Base-by-base conservation (phyloP, 2,329 filamentous ascomycete genomes). In the Sporothrix globosa region DNA sequence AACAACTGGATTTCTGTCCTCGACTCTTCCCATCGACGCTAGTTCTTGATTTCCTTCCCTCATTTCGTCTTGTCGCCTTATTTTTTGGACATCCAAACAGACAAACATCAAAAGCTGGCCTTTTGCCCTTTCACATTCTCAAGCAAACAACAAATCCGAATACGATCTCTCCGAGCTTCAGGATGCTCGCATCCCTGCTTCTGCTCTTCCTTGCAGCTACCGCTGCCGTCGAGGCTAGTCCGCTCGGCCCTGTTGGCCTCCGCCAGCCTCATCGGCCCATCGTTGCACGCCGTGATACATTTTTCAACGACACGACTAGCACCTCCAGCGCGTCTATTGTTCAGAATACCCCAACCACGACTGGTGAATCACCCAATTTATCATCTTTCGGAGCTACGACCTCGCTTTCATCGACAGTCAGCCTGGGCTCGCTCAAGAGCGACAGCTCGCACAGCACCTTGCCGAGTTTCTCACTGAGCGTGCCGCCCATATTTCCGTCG, bases 141-240 rank as follows among this genome's bases (percentile, higher is more conserved):
- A 10, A 67, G 30, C 46, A 44, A 68, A 71, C 48, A 39, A 11
- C 48, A 53, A 56, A 68, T 69, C 65, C 54, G 66, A 70, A 30
- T 34, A 70, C 21, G 50, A 53, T 13, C 61, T 74, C 65, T 41
- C 70, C 5, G 41, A 27, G 46, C 21, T 14, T 44, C 44, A 30
- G 46, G 21, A 70, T 60, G 69, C 27, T 67, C 30, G 50, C 1
- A 21, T 27, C 69, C 17, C 65, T 73, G 44, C 61, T 72, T 17
- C 63, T 75, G 17, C 70, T 73, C 48, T 39, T 70, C 30, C 65
- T 72, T 19, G 68, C 70, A 60, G 44, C 58, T 14, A 34, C 72
- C 27, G 70, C 70, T 39, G 70, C 70, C 48, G 69, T 58, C 27
- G 75, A 78, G 73, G 77, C 76, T 39, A 75, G 75, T 56, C 77